Base-by-base conservation (phyloP, 176 grass and related monocot genomes). In the Eleusine indica region DNA sequence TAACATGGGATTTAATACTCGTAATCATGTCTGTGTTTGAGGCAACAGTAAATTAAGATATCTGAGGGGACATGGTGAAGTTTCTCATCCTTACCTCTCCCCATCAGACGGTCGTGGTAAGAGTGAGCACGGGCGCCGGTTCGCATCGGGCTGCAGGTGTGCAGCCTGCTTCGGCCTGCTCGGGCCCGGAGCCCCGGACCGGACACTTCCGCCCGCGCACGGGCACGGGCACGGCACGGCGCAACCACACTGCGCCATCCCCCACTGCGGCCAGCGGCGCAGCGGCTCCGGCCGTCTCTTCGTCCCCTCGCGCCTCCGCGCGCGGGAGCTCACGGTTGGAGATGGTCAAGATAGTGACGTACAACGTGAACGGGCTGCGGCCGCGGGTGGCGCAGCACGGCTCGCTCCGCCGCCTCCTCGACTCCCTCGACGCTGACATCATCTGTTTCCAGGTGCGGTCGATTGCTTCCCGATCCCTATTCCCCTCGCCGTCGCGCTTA, bases 341-440 rank as follows among this genome's bases (percentile, higher is more conserved):
- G 47, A 92, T 87, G 87, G 58, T 88, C 71, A 99, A 90, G 93
- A 96, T 96, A 82, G 93, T 99, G 80, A 94, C 96, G 30, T 99
- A 94, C 91, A 99, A 96, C 87, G 91, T 99, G 67, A 99, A 99
- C 61, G 96, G 93, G 78, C 82, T 99, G 84, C 82, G 96, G 89
- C 96, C 90, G 56, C 96, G 96, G 44, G 96, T 99, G 43, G 69
- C 87, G 53, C 93, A 99, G 87, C 86, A 99, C 43, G 96, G 91
- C 51, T 96, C 96, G 72, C 91, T 99, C 68, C 96, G 85, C 83
- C 91, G 87, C 83, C 96, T 96, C 86, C 96, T 99, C 44, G 87
- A 91, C 58, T 66, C 96, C 71, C 91, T 98, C 79, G 91, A 96
- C 32, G 89, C 96, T 68, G 93, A 94, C 86, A 92, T 99, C 87